Evolutionary conservation across 1,139 yeast genomes (phyloP).

Genomic region (Saccharomyces uvarum): DNA sequence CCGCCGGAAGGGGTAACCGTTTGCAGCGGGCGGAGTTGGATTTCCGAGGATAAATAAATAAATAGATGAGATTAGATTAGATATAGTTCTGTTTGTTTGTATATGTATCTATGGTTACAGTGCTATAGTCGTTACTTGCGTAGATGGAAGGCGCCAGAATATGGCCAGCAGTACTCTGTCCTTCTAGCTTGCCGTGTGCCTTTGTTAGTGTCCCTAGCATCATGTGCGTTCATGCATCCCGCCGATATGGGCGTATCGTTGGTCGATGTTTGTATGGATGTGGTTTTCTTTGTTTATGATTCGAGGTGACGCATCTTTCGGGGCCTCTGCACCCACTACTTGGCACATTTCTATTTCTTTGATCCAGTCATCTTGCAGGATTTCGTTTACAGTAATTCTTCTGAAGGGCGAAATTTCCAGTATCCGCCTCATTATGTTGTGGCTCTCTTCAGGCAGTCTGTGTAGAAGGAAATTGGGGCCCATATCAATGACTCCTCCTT

Average conservation of each 20-base stretch:
- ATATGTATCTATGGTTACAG: neutral
- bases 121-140: neutral
- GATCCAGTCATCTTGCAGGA: constrained; percentile 66
- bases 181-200: neutral
- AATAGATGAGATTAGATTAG: neutral
- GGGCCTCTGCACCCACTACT: neutral
- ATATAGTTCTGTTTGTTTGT: neutral
- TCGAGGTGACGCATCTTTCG: neutral
- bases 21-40: neutral
- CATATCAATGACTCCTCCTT: constrained; percentile 32
- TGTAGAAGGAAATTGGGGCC: constrained; percentile 55
- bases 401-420: constrained; percentile 68
- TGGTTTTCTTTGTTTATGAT: constrained; percentile 1
- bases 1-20: neutral
- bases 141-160: neutral
- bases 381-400: constrained; percentile 64
- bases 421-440: constrained; percentile 54
- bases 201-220: neutral
- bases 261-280: constrained; percentile 4
- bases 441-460: constrained; percentile 55
- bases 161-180: neutral
- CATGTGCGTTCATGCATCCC: neutral
- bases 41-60: neutral
- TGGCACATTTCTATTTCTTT: constrained; percentile 47
- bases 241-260: constrained; percentile 1